phyloP scores from a whole-genome alignment of 768 basidiomycete genomes.

The Terana coerulea region DNA sequence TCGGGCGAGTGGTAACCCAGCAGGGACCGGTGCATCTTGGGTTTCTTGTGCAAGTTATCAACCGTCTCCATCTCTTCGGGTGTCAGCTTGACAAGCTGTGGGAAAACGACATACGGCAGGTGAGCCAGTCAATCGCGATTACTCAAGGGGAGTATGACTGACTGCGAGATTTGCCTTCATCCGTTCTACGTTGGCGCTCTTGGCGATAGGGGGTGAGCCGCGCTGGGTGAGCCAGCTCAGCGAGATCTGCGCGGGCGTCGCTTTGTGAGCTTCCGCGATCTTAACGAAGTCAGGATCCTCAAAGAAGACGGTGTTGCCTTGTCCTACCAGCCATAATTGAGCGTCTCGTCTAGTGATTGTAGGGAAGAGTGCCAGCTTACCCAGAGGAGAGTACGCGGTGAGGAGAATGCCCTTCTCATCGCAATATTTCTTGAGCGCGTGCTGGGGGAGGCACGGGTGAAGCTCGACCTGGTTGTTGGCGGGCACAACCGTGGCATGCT shows the following conservation, averaged over 20 bases:
- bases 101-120: not conserved
- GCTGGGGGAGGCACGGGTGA: conserved; percentile 69
- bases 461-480: conserved; percentile 67
- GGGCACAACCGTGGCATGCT: conserved; percentile 51
- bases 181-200: conserved; percentile 42
- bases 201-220: conserved; percentile 53
- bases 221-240: conserved; percentile 56
- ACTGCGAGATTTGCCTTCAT: conserved; percentile 51
- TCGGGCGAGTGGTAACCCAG: conserved; percentile 15
- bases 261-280: conserved; percentile 35
- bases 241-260: conserved; percentile 45
- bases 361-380: not conserved
- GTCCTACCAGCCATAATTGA: not conserved
- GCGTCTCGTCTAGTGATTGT: not conserved
- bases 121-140: not conserved
- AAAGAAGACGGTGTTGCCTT: conserved; percentile 27
- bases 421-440: conserved; percentile 51
- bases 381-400: conserved; percentile 37
- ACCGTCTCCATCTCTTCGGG: conserved; percentile 38
- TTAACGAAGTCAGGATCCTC: conserved; percentile 26
- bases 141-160: not conserved
- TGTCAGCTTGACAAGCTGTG: conserved; percentile 33
- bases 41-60: conserved; percentile 37
- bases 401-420: conserved; percentile 54
- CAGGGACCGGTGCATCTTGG: conserved; percentile 37